Base-by-base conservation (phyloP, 1,284 basidiomycete genomes). In the Amylostereum chailletii region DNA sequence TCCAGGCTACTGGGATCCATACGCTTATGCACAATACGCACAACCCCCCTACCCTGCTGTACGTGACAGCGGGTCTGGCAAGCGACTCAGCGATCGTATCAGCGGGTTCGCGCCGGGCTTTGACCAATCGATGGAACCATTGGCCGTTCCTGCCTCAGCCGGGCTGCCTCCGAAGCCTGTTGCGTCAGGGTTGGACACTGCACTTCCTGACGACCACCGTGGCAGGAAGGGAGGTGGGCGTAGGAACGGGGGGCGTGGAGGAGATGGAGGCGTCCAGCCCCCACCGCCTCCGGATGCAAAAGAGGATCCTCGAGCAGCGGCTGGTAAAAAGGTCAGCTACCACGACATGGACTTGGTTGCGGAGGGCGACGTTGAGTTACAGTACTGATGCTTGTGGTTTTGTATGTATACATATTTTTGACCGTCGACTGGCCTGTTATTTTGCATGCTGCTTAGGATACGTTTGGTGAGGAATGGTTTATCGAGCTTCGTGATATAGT, bases 321-420 rank as follows among this genome's bases (percentile, higher is more conserved):
- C 83, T 36, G 87, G 88, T 30, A 81, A 79, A 69, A 79, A 86
- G 65, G 77, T 90, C 51, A 90, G 86, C 67, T 90, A 90, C 61
- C 84, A 90, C 62, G 88, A 90, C 64, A 90, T 90, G 84, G 87
- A 90, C 68, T 68, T 86, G 60, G 88, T 90, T 55, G 87, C 87
- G 34, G 87, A 90, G 75, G 87, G 88, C 27, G 87, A 90, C 62
- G 80, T 90, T 53, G 87, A 88, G 66, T 67, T 88, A 69, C 79
- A 74, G 58, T 87, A 87, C 65, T 87, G 70, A 77, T 59, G 58
- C 64, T 60, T 60, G 57, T 46, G 60, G 29, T 19, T 51, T 55
- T 42, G 1, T 32, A 51, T 46, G 49, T 57, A 52, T 52, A 52
- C 52, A 55, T 57, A 45, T 19, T 19, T 19, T 19, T 19, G 19